Conservation (phyloP, 306 rosid genomes). For the Inga laurina region DNA sequence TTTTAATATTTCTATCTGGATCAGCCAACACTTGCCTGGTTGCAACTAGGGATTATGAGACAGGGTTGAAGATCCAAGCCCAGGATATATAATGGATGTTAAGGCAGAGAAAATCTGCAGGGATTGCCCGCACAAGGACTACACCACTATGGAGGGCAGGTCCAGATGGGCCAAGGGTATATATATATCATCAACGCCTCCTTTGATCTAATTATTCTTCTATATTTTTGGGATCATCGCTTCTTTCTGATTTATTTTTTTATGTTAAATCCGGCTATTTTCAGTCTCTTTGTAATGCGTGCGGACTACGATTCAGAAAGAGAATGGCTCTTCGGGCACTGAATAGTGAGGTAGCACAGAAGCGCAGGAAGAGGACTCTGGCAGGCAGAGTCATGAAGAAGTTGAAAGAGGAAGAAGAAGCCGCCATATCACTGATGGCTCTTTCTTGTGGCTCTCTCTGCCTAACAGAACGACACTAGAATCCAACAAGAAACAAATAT, state of each 20-base stretch:
- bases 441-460: constrained; percentile 31
- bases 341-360: not conserved
- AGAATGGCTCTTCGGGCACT: not conserved
- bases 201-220: not conserved
- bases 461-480: not conserved
- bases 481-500: not conserved
- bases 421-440: constrained; percentile 46
- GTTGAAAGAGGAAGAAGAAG: constrained; percentile 49
- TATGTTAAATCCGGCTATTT: not conserved
- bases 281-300: constrained; percentile 6
- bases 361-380: not conserved
- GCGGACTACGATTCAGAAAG: constrained; percentile 14
- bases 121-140: constrained; percentile 37
- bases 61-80: not conserved
- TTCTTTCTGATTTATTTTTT: not conserved
- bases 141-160: constrained; percentile 53
- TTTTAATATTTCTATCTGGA: not conserved
- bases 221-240: not conserved
- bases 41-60: not conserved
- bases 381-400: not conserved
- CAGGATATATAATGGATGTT: constrained; percentile 11
- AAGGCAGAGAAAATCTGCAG: constrained; percentile 6
- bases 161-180: constrained; percentile 49
- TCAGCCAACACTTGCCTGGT: too few species aligned
- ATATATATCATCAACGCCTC: not conserved